Evolutionary conservation across 257 asterid species (phyloP), one percentile per base, ranked within the genome.

Genomic region (Fraxinus quadrangulata): DNA sequence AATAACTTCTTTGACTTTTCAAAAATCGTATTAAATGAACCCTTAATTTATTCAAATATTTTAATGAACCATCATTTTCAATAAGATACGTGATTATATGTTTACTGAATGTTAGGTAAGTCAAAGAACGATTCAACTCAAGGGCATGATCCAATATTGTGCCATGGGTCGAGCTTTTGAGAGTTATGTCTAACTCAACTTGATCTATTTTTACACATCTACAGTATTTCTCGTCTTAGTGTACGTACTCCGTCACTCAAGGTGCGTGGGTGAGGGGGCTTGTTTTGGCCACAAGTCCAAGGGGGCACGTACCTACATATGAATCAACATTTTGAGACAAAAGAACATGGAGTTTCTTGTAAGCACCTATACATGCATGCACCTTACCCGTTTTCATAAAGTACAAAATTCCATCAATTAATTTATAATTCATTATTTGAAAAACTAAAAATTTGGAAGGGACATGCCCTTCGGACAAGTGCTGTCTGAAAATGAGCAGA

Each of bases 281-380:
- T 19, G 11, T 16, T 54, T 14, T 54, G 65, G 26, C 24, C 65
- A 54, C 26, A 54, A 63, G 47, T 26, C 39, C 33, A 63, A 26
- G 74, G 78, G 71, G 83, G 72, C 70, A 82, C 51, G 56, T 73
- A 78, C 28, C 39, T 21, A 24, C 85, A 74, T 8, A 63, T 78
- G 71, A 74, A 74, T 77, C 83, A 74, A 74, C 78, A 82, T 63
- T 74, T 37, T 12, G 67, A 69, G 77, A 42, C 82, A 82, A 33
- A 77, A 67, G 82, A 73, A 77, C 70, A 77, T 82, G 85, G 79
- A 74, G 75, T 74, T 75, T 75, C 74, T 77, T 69, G 77, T 73
- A 77, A 75, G 74, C 81, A 81, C 39, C 82, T 73, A 71, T 30
- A 66, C 28, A 67, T 79, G 70, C 79, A 83, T 75, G 79, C 83